phyloP scores from a whole-genome alignment of 1,139 yeast species.

The Kluyveromyces sp. region DNA sequence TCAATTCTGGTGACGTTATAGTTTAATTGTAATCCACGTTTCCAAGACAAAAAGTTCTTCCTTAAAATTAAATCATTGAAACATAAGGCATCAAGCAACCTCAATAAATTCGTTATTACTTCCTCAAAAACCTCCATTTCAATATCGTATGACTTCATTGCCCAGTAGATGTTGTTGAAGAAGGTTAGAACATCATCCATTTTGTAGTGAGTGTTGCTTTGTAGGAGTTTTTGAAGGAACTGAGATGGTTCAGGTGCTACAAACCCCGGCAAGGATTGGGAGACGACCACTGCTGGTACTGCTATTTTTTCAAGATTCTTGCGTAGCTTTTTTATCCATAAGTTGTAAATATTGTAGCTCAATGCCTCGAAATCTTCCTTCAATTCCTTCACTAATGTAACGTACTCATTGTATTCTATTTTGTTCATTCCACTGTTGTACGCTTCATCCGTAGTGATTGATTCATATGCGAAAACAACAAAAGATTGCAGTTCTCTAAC shows the following conservation, averaged over 20 bases:
- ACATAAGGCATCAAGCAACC: constrained; percentile 87
- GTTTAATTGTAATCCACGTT: constrained; percentile 93
- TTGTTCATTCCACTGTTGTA: constrained; percentile 81
- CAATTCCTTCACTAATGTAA: constrained; percentile 82
- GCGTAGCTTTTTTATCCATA: constrained; percentile 97
- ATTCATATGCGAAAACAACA: constrained; percentile 87
- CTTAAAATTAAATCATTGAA: constrained; percentile 95
- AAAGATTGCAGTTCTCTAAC: constrained; percentile 94
- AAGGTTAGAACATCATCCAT: constrained; percentile 93
- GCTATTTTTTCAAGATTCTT: constrained; percentile 87
- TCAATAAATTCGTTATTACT: constrained; percentile 75
- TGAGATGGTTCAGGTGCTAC: constrained; percentile 85
- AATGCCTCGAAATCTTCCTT: constrained; percentile 91
- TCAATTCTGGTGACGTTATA: constrained; percentile 94
- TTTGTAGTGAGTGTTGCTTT: constrained; percentile 63
- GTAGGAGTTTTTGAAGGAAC: constrained; percentile 74
- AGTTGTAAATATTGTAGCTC: constrained; percentile 88
- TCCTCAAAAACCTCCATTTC: constrained; percentile 81
- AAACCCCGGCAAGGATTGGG: constrained; percentile 95
- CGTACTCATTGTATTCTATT: constrained; percentile 83
- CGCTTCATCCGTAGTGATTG: constrained; percentile 76
- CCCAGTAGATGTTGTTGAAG: constrained; percentile 87
- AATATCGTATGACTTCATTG: constrained; percentile 86
- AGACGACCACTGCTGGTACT: constrained; percentile 85
- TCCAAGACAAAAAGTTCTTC: constrained; percentile 93